phyloP scores from a whole-genome alignment of 192 early-diverging fungal species.

The Geranomyces michiganensis region DNA sequence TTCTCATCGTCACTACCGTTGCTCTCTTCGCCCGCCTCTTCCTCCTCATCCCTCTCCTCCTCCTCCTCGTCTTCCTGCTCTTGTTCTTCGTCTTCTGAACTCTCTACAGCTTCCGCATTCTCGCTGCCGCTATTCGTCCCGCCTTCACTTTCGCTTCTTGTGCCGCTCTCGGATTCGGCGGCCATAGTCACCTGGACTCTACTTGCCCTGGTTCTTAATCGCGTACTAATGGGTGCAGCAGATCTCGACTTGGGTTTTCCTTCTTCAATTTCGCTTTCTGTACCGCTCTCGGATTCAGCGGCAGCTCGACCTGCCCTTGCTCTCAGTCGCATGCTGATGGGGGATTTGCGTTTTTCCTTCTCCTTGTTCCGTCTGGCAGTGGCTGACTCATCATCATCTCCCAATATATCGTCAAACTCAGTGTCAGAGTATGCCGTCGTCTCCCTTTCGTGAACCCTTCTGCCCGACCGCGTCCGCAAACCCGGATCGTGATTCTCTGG shows the following conservation, averaged over 20 bases:
- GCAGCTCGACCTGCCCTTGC: neutral
- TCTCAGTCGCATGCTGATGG: neutral
- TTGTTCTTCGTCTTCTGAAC: neutral
- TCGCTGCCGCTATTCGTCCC: neutral
- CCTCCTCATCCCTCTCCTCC: neutral
- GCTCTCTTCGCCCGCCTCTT: neutral
- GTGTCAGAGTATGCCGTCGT: neutral
- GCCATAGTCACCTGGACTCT: neutral
- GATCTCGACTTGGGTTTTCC: no score
- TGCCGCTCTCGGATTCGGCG: neutral
- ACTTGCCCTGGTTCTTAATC: neutral
- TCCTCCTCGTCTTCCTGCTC: neutral
- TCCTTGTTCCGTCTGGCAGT: neutral
- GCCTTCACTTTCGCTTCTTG: neutral
- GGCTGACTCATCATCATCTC: neutral
- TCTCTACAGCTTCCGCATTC: neutral
- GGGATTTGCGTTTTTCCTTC: neutral
- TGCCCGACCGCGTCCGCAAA: slow-evolving; percentile 4
- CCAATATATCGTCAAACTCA: slow-evolving; percentile 7
- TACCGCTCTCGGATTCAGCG: neutral
- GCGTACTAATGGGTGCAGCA: neutral
- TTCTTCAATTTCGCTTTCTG: neutral
- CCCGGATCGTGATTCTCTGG: neutral
- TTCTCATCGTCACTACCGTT: neutral
- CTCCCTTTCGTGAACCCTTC: neutral